Base-by-base conservation (phyloP, 1,284 basidiomycete species). In the Thelephora terrestris region DNA sequence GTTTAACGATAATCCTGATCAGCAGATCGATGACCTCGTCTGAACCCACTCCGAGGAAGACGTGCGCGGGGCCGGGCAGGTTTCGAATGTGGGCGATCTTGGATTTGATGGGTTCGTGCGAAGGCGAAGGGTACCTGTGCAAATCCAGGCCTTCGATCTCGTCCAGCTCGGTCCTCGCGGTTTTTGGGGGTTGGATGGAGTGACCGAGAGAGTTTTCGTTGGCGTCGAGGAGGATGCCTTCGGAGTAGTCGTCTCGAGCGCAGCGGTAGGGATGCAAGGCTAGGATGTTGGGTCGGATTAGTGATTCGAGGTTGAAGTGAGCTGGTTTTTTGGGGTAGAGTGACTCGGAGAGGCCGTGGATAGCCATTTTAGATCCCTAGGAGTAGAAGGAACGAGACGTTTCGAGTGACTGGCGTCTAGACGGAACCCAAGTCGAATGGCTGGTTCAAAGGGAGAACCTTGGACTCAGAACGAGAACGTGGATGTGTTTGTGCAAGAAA, bases 11-110 rank as follows among this genome's bases (percentile, higher is more conserved):
- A 37, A 97, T 81, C 9, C 96, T 79, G 70, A 95, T 94, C 46
- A 99, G 74, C 49, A 99, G 70, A 64, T 99, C 96, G 55, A 99
- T 93, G 43, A 95, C 86, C 63, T 99, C 96, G 66, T 99, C 96
- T 0, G 88, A 92, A 1, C 96, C 96, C 0, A 99, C 96, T 14
- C 96, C 95, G 7, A 99, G 76, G 63, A 98, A 97, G 37, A 97
- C 79, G 62, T 91, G 79, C 50, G 87, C 76, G 40, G 71, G 62
- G 2, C 73, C 71, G 2, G 84, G 78, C 0, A 95, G 65, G 1
- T 74, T 72, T 35, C 91, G 76, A 42, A 97, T 71, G 14, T 70
- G 59, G 5, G 86, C 88, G 49, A 97, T 81, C 27, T 78, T 78
- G 9, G 69, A 58, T 64, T 97, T 97, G 61, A 99, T 84, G 42